These are phyloP conservation scores for Dendryphion nanum DNA, from an alignment of 2,329 filamentous ascomycete genomes.

Conservation along the genomic window DNA sequence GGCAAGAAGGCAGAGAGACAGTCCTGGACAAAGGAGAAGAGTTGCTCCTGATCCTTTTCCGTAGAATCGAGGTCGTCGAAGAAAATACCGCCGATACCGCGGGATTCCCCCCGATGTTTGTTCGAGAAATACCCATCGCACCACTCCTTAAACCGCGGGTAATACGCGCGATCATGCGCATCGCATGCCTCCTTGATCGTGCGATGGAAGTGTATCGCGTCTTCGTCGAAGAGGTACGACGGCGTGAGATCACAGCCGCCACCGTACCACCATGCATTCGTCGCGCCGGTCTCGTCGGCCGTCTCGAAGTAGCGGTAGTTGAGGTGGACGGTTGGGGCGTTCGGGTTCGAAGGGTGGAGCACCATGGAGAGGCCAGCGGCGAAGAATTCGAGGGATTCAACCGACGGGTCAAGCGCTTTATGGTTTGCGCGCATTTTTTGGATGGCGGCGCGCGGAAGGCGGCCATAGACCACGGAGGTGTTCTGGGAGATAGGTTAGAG, in stretches of 20 bases:
- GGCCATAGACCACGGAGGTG: slow-evolving; percentile 91
- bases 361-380: slow-evolving; percentile 91
- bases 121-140: slow-evolving; percentile 97
- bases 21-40: slow-evolving; percentile 86
- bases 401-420: slow-evolving; percentile 77
- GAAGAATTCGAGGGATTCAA: slow-evolving; percentile 90
- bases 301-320: slow-evolving; percentile 99
- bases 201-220: slow-evolving; percentile 94
- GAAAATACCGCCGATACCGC: slow-evolving; percentile 94
- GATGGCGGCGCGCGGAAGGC: slow-evolving; percentile 81
- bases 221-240: slow-evolving; percentile 92
- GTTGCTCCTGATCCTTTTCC: slow-evolving; percentile 82
- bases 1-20: slow-evolving; percentile 85
- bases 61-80: slow-evolving; percentile 93
- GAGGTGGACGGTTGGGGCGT: slow-evolving; percentile 95
- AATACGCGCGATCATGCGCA: slow-evolving; percentile 88
- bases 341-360: slow-evolving; percentile 89
- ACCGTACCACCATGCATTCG: slow-evolving; percentile 96
- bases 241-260: slow-evolving; percentile 94
- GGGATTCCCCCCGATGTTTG: slow-evolving; percentile 82
- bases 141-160: slow-evolving; percentile 94
- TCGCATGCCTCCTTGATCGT: slow-evolving; percentile 92
- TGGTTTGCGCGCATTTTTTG: slow-evolving; percentile 83
- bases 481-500: too few species aligned
- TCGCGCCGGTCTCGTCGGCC: slow-evolving; percentile 74